These are phyloP conservation scores for Xylaria sp. DNA, from an alignment of 2,329 filamentous ascomycete species.

Conservation along the genomic window DNA sequence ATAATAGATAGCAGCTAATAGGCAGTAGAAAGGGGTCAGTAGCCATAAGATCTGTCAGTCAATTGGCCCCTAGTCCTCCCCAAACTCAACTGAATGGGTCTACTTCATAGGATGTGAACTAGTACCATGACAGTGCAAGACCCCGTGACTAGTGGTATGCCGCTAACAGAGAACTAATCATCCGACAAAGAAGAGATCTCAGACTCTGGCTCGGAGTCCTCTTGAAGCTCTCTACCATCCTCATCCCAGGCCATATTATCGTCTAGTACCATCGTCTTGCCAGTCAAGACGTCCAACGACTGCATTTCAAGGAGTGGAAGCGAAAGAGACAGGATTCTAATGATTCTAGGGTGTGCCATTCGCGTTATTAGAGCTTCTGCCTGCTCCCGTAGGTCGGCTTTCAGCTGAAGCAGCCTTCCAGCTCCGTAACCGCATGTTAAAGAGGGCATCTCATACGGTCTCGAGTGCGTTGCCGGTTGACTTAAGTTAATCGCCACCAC, in stretches of 20 bases:
- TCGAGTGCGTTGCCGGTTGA: conserved; percentile 8
- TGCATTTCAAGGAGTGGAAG: conserved; percentile 15
- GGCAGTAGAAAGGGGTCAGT: too few species aligned
- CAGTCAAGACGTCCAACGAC: conserved; percentile 28
- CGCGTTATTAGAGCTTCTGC: neutral
- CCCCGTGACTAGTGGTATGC: too few species aligned
- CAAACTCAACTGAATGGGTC: too few species aligned
- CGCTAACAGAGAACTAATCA: too few species aligned
- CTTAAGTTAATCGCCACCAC: conserved; percentile 25
- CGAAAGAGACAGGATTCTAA: conserved; percentile 24
- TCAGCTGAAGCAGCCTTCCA: conserved; percentile 17
- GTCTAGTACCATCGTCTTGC: conserved; percentile 19
- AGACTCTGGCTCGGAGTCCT: neutral
- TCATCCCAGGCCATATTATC: conserved; percentile 29
- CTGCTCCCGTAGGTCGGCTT: neutral
- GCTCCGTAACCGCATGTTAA: conserved; percentile 13
- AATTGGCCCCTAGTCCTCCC: too few species aligned
- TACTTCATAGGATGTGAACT: too few species aligned
- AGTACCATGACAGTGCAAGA: too few species aligned
- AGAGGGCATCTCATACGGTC: neutral
- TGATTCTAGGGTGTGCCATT: conserved; percentile 15
- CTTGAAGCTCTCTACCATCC: conserved; percentile 17
- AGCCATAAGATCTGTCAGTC: too few species aligned
- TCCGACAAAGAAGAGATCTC: neutral
- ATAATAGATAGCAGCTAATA: too few species aligned